Percentiles rank a stretch among this genome's conserved stretches.
phyloP scores from a whole-genome alignment of 2,329 filamentous ascomycete species.

The Ophiostoma fasciatum region DNA sequence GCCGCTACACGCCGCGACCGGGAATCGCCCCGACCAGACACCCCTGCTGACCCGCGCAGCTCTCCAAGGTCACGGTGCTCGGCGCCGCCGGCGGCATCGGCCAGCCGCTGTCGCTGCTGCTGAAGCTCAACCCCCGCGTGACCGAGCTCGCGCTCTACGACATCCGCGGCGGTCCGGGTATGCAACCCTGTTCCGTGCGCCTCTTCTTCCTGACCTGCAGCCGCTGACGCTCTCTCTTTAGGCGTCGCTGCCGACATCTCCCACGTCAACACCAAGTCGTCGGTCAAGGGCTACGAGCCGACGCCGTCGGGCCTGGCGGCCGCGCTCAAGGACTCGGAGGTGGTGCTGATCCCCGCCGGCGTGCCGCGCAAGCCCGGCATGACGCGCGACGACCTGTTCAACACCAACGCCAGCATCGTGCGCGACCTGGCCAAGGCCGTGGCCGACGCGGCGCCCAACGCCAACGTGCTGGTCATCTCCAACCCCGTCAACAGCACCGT shows the following conservation, averaged over 20 bases:
- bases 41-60: conserved; percentile 31
- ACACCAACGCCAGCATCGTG: conserved; percentile 99
- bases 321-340: conserved; percentile 74
- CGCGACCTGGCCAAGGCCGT: conserved; percentile 93
- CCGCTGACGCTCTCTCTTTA: conserved; percentile 19
- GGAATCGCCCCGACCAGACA: no score
- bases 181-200: conserved; percentile 24
- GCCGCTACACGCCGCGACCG: background rate
- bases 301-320: conserved; percentile 59
- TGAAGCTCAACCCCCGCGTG: conserved; percentile 97
- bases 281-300: conserved; percentile 77
- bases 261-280: conserved; percentile 98
- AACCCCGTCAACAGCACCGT: conserved; percentile 99
- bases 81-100: conserved; percentile 97
- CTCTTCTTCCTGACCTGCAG: background rate
- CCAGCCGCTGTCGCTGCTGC: conserved; percentile 89
- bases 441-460: conserved; percentile 76
- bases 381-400: conserved; percentile 99
- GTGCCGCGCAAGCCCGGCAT: conserved; percentile 99
- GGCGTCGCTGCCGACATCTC: conserved; percentile 96
- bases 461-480: conserved; percentile 93
- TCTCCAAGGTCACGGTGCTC: conserved; percentile 94
- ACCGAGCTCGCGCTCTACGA: conserved; percentile 94
- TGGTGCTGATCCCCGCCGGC: conserved; percentile 95
- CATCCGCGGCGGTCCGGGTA: conserved; percentile 87